Evolutionary conservation across 2,329 filamentous ascomycete genomes (phyloP), one percentile per base, ranked within the genome.

Genomic region (Beauveria pseudobassiana): DNA sequence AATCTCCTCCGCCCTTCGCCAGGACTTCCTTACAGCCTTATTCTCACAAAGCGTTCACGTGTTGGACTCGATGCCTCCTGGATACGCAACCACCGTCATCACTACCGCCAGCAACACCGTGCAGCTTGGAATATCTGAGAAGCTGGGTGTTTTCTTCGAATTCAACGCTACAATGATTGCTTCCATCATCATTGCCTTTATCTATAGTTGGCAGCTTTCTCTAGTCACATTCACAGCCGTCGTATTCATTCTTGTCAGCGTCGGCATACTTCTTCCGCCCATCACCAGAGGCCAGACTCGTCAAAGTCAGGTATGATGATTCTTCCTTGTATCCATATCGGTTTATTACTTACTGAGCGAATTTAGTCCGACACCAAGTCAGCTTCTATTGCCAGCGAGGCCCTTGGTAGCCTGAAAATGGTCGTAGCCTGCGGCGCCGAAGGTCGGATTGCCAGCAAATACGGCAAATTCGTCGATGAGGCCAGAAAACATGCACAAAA

Each of bases 1-100:
- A 34, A 77, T 87, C 65, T 87, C 84, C 3, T 82, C 84, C 1
- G 82, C 79, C 16, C 78, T 87, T 53, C 79, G 89, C 34, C 78
- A 87, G 34, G 79, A 85, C 65, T 91, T 89, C 66, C 77, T 92
- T 18, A 77, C 80, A 50, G 77, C 79, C 42, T 78, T 90, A 2
- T 85, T 92, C 54, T 75, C 77, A 3, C 86, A 90, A 70, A 84
- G 85, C 52, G 82, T 90, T 49, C 83, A 87, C 63, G 84, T 87
- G 40, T 83, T 90, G 48, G 87, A 90, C 71, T 83, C 83, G 14
- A 83, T 87, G 77, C 80, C 83, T 0, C 76, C 83, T 0, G 86
- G 86, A 1, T 77, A 82, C n/a, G 82, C 83, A 0, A 84, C 85
- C 0, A 79, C 79, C 16, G 85, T 85, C 42, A 87, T 88, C 64